A percentile compares a stretch with the other conserved stretches of the same genome.
Evolutionary conservation across 1,284 basidiomycete species (phyloP).

Genomic region (Melampsora larici-populina): DNA sequence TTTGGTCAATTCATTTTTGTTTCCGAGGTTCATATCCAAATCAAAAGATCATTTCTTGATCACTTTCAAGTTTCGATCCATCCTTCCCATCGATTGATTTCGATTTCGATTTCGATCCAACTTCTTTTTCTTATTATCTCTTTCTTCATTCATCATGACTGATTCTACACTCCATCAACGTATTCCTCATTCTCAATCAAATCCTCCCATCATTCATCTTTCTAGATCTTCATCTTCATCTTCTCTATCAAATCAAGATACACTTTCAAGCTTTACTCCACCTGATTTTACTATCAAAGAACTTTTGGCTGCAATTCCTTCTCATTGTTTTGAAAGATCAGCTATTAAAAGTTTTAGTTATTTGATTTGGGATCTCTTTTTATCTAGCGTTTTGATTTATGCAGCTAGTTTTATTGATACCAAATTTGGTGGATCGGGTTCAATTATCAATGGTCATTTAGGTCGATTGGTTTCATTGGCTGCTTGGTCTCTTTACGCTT

Average conservation of each 20-base stretch:
- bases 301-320: conserved; percentile 76
- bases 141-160: not conserved
- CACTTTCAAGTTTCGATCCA: no score
- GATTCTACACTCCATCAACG: not conserved
- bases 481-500: conserved; percentile 64
- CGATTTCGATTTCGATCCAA: no score
- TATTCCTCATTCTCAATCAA: not conserved
- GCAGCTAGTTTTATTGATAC: conserved; percentile 29
- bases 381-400: conserved; percentile 12
- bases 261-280: conserved; percentile 14
- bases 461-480: conserved; percentile 27
- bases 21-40: no score
- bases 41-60: no score
- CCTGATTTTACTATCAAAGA: conserved; percentile 69
- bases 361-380: conserved; percentile 54
- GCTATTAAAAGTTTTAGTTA: conserved; percentile 78
- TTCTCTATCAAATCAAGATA: not conserved
- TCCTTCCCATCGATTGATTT: no score
- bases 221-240: conserved; percentile 25
- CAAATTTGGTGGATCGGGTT: conserved; percentile 8
- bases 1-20: no score
- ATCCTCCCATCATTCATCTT: no score
- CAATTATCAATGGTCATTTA: not conserved
- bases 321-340: conserved; percentile 87
- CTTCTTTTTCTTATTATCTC: no score